phyloP scores from a whole-genome alignment of 2,329 filamentous ascomycete genomes.

The Lasiodiplodia hormozganensis region DNA sequence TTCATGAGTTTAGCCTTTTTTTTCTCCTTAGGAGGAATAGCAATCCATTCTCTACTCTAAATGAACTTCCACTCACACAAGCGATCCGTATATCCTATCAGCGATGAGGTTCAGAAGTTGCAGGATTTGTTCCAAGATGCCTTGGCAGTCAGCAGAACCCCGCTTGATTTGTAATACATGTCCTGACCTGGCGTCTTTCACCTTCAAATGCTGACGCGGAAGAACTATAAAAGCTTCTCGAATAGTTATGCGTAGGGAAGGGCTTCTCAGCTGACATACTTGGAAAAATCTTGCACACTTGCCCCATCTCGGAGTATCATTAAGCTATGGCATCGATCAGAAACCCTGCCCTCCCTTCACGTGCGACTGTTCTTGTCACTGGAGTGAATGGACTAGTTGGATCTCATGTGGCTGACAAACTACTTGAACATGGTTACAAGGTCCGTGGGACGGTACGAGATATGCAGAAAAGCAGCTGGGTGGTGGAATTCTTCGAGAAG shows the following conservation, averaged over 20 bases:
- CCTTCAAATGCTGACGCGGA: not conserved
- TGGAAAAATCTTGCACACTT: too few relatives aligned
- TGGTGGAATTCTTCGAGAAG: slow-evolving; percentile 39
- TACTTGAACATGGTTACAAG: slow-evolving; percentile 41
- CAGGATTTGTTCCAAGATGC: not conserved
- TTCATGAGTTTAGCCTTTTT: too few relatives aligned
- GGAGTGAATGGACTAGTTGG: slow-evolving; percentile 46
- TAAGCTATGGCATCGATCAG: not conserved
- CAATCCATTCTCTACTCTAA: too few relatives aligned
- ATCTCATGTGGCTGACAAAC: slow-evolving; percentile 41
- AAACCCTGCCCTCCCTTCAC: slow-evolving; percentile 10
- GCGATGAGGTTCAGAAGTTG: not conserved
- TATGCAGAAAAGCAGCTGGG: slow-evolving; percentile 38
- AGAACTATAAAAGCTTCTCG: too few relatives aligned
- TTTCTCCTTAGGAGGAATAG: too few relatives aligned
- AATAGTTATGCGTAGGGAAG: too few relatives aligned
- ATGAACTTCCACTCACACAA: too few relatives aligned
- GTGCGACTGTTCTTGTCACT: slow-evolving; percentile 42
- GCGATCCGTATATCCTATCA: too few relatives aligned
- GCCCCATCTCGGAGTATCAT: not conserved
- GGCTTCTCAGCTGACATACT: too few relatives aligned
- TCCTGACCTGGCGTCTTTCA: not conserved
- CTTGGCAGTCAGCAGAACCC: not conserved
- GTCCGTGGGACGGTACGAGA: slow-evolving; percentile 44
- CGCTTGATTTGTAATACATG: not conserved